Base-by-base conservation (phyloP, 495 filamentous ascomycete genomes). In the Hyaloscypha variabilis region DNA sequence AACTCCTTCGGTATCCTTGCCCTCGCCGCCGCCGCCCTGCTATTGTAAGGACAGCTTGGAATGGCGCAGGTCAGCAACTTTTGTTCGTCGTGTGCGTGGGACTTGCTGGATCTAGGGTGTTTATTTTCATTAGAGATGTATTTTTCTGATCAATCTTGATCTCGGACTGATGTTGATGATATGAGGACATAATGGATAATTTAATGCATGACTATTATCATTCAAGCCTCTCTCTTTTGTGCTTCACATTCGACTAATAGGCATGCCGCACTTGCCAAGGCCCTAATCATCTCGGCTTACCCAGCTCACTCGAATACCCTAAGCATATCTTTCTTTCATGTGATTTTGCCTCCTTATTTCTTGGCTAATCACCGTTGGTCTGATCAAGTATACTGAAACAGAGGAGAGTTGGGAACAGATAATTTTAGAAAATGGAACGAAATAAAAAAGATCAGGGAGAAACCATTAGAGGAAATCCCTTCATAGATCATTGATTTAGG, bases 1-100 rank as follows among this genome's bases (percentile, higher is more conserved):
- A 58, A 66, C 59, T 64, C 63, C 62, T 53, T 67, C 53, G 62
- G 75, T 25, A 70, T 73, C 54, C 69, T 74, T 67, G 74, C 73
- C 25, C 68, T 71, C 49, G 73, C 58, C 36, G 67, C 67, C 24
- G 67, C 63, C 25, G 51, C 51, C n/a, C 34, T 69, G 52, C 28
- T 66, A 26, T 49, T 69, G n/a, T 69, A 59, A 53, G 52, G 26
- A 54, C 6, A 29, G 51, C 8, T 24, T 54, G 51, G 51, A 54
- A 54, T 54, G 26, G 51, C 51, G 21, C 51, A 54, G 8, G 51
- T 24, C 51, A 54, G 51, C 17, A 54, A 24, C 51, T 29, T 54
- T 24, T 54, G 51, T 54, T 54, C 23, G 26, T 54, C 51, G n/a
- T 54, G 51, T 54, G 51, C 51, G 19, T 54, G 6, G 51, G 51